Evolutionary conservation across 2,329 filamentous ascomycete genomes (phyloP).

Genomic region (Nemania bipapillata): DNA sequence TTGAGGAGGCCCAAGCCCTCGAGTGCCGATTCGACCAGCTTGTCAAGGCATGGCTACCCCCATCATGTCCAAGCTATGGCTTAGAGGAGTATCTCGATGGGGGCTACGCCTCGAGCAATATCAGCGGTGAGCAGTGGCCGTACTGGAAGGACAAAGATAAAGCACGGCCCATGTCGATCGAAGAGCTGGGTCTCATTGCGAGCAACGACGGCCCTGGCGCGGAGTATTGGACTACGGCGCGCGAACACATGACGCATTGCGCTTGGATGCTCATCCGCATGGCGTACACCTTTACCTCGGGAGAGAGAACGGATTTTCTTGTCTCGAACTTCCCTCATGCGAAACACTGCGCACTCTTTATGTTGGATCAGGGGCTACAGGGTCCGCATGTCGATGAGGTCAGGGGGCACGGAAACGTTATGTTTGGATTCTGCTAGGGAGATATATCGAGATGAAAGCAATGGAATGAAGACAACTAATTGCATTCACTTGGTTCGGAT

Average conservation of each 20-base stretch:
- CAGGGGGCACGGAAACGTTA: neutral
- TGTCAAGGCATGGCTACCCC: neutral
- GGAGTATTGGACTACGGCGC: neutral
- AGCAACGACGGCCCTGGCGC: neutral
- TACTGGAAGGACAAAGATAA: neutral
- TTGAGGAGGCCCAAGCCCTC: neutral
- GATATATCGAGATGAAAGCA: too few relatives aligned
- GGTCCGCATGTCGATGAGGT: neutral
- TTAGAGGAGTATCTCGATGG: neutral
- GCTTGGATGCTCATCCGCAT: neutral
- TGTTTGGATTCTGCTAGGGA: neutral
- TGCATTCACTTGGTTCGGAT: too few relatives aligned
- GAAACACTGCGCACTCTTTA: neutral
- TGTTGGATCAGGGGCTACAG: neutral
- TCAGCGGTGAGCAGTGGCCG: neutral
- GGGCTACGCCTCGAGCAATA: neutral
- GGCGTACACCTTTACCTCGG: neutral
- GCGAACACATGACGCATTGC: neutral
- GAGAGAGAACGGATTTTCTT: constrained; percentile 1
- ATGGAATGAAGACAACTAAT: too few relatives aligned
- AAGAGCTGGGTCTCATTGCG: neutral
- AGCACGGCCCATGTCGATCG: neutral
- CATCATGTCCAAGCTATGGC: neutral
- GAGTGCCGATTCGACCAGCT: neutral
- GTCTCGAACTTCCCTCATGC: neutral